Conservation (phyloP, 306 rosid species). For the Trifolium pratense region DNA sequence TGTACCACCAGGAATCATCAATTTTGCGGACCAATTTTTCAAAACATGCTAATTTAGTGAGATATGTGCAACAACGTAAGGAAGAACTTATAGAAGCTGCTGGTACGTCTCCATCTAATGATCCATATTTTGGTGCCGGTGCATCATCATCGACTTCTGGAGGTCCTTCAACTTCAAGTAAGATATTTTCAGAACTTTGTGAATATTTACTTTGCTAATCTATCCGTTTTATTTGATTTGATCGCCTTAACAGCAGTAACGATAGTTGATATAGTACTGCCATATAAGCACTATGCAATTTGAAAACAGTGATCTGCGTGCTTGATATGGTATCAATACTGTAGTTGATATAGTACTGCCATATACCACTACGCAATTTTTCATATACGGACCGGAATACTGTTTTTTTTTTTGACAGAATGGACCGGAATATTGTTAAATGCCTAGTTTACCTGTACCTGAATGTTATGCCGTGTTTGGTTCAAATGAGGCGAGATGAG, state of each 20-base stretch:
- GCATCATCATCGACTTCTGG: slow-evolving; percentile 68
- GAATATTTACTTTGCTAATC: slow-evolving; percentile 1
- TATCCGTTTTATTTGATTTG: slow-evolving; percentile 17
- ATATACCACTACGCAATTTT: no score
- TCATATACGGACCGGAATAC: no score
- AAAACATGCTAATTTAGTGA: slow-evolving; percentile 77
- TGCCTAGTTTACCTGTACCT: no score
- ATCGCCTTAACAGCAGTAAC: slow-evolving; percentile 6
- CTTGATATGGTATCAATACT: no score
- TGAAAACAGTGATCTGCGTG: no score
- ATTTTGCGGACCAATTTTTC: slow-evolving; percentile 64
- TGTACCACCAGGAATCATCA: slow-evolving; percentile 76
- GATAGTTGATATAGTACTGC: no score
- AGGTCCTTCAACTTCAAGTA: slow-evolving; percentile 68
- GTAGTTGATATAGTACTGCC: no score
- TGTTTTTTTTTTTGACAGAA: no score
- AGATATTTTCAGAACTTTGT: slow-evolving; percentile 47
- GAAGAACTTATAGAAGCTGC: slow-evolving; percentile 56
- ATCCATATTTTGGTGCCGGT: slow-evolving; percentile 46
- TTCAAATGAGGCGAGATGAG: no score
- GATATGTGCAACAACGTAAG: slow-evolving; percentile 68
- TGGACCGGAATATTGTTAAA: no score
- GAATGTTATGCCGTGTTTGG: no score
- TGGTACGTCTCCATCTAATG: slow-evolving; percentile 56
- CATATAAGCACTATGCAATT: no score